Conservation (phyloP, 2,329 filamentous ascomycete species). For the Mollisia scopiformis region DNA sequence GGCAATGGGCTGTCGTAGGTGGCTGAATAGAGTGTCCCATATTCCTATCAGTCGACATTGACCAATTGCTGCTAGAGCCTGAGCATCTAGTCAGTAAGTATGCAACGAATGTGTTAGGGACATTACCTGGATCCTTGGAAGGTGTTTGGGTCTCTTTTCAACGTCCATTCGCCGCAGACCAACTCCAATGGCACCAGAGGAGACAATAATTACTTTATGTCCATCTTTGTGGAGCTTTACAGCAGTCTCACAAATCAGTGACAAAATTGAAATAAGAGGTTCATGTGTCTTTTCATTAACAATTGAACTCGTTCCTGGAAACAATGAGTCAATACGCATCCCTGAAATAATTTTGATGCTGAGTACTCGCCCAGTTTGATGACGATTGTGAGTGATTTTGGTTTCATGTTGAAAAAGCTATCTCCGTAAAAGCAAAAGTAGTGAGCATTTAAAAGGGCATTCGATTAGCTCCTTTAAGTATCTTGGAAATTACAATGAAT, state of each 20-base stretch:
- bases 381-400: constrained; percentile 64
- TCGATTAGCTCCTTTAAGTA: background rate
- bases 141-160: constrained; percentile 83
- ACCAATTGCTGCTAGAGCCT: constrained; percentile 92
- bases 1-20: constrained; percentile 87
- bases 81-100: background rate
- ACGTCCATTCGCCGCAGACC: constrained; percentile 89
- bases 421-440: background rate
- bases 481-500: background rate
- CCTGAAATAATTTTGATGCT: constrained; percentile 6
- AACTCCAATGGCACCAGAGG: constrained; percentile 94
- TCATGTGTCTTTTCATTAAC: constrained; percentile 96
- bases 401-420: constrained; percentile 47
- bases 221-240: constrained; percentile 87
- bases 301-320: constrained; percentile 92
- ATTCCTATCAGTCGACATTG: constrained; percentile 94
- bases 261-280: constrained; percentile 87
- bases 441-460: background rate
- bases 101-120: background rate
- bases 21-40: constrained; percentile 90
- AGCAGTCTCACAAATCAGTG: constrained; percentile 91
- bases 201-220: constrained; percentile 93
- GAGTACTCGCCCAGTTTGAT: constrained; percentile 64
- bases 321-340: constrained; percentile 8
- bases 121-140: constrained; percentile 81